A percentile compares a stretch with the other conserved stretches of the same genome.
Conservation (phyloP, 176 grass and related monocot species). For the Sorghum bicolor region DNA sequence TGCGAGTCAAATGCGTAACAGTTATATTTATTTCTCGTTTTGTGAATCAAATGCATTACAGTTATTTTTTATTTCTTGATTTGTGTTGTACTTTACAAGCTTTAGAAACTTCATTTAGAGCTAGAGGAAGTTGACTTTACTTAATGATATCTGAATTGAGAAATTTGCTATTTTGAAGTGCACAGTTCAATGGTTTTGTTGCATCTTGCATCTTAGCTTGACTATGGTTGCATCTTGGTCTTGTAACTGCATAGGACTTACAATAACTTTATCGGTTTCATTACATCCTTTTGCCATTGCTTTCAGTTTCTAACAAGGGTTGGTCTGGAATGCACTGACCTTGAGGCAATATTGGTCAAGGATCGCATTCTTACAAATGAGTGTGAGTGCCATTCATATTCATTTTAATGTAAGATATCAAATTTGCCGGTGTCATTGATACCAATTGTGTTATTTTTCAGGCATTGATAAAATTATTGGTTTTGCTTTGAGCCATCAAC, state of each 20-base stretch:
- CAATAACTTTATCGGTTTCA: background rate
- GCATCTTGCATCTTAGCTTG: conserved; percentile 6
- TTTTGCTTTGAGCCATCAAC: conserved; percentile 83
- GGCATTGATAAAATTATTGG: conserved; percentile 94
- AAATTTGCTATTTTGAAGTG: conserved; percentile 12
- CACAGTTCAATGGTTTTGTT: conserved; percentile 2
- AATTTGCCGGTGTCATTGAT: conserved; percentile 25
- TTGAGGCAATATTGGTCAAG: conserved; percentile 69
- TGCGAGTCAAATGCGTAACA: background rate
- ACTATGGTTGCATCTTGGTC: conserved; percentile 22
- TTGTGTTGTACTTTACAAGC: conserved; percentile 5
- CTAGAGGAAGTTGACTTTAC: background rate
- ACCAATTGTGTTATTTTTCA: conserved; percentile 25
- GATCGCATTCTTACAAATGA: conserved; percentile 89
- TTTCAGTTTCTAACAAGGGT: conserved; percentile 72
- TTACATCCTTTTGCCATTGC: background rate
- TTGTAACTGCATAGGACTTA: background rate
- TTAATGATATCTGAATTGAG: background rate
- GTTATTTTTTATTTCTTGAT: background rate
- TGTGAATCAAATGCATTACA: background rate
- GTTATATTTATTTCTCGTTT: background rate
- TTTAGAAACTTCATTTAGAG: conserved; percentile 8
- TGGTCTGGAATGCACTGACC: conserved; percentile 65
- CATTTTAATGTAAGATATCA: conserved; percentile 20
- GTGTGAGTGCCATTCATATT: conserved; percentile 53